phyloP scores from a whole-genome alignment of 768 basidiomycete genomes.

The Kwoniella europaea region DNA sequence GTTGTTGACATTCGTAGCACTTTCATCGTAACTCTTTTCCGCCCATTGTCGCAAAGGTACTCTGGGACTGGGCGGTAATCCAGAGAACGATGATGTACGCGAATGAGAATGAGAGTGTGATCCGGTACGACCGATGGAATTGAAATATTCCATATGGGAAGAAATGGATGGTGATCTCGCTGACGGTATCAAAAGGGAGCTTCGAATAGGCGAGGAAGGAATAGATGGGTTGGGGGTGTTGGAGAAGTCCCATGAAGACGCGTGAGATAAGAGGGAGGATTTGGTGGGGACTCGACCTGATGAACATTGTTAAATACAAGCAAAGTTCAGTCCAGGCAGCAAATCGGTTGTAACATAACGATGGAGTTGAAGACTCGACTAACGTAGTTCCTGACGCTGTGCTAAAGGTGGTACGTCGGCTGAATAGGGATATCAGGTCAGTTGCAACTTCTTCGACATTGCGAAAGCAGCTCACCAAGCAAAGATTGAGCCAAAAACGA shows the following conservation, averaged over 20 bases:
- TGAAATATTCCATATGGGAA: constrained; percentile 26
- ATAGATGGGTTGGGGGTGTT: constrained; percentile 22
- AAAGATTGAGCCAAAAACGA: constrained; percentile 77
- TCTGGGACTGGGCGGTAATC: constrained; percentile 32
- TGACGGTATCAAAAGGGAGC: background rate
- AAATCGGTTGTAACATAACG: background rate
- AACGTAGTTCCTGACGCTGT: constrained; percentile 47
- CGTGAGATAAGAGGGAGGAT: constrained; percentile 29
- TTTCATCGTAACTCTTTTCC: constrained; percentile 18
- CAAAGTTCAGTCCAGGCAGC: background rate
- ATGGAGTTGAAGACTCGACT: constrained; percentile 6
- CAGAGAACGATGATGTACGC: constrained; percentile 21
- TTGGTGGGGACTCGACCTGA: constrained; percentile 42
- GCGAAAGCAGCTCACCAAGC: constrained; percentile 56
- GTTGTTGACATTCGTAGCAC: background rate
- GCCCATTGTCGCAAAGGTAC: constrained; percentile 36
- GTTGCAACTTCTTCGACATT: background rate
- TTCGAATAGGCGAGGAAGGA: constrained; percentile 26
- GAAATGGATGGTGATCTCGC: constrained; percentile 21
- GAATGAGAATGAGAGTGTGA: constrained; percentile 15
- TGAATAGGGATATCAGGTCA: constrained; percentile 5
- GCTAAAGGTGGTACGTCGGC: constrained; percentile 41
- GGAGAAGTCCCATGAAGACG: constrained; percentile 39
- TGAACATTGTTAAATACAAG: background rate
- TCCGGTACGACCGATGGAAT: constrained; percentile 9